Evolutionary conservation across 768 basidiomycete species (phyloP), one percentile per base, ranked within the genome.

Genomic region (Lanmaoa pseudosensibilis): DNA sequence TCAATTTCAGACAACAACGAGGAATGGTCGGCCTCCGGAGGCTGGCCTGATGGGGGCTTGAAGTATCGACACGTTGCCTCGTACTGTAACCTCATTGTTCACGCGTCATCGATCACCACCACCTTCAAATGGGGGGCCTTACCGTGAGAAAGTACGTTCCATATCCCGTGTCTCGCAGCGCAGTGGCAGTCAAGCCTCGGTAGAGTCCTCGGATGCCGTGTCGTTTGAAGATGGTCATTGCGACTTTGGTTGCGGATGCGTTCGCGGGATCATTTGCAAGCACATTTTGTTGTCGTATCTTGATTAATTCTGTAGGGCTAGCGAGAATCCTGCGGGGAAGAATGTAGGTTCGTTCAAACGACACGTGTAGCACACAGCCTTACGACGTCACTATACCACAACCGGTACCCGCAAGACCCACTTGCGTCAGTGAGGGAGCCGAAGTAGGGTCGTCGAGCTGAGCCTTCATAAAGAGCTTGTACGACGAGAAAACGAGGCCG

Each of bases 111-210:
- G 12, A 44, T 45, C 56, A 36, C 19, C 46, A 44, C 16, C 44
- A 47, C 18, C 19, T 15, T 38, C 12, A 11, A 32, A 39, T 23
- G 7, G n/a, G 16, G 21, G 30, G 19, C n/a, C 85, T 62, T 62
- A 89, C 89, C 60, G 86, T 81, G 52, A 80, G 76, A 69, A 96
- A 97, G 72, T 97, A 96, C 2, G 88, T 84, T 8, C 93, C 94
- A 65, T 90, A 96, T 2, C 87, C 92, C 10, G 79, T 75, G 69
- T 96, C 94, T 34, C 94, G 76, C 37, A 93, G 66, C 1, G 86
- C 85, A 0, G 92, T 95, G 0, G 84, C 81, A 1, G 80, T 75
- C 46, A 90, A 73, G 0, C 94, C 94, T 5, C 93, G 83, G 70
- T 89, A 96, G 7, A 95, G 71, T 0, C 88, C 91, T 46, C 74